Evolutionary conservation across 2,329 filamentous ascomycete genomes (phyloP), one percentile per base, ranked within the genome.

Genomic region (Bisporella sp.): DNA sequence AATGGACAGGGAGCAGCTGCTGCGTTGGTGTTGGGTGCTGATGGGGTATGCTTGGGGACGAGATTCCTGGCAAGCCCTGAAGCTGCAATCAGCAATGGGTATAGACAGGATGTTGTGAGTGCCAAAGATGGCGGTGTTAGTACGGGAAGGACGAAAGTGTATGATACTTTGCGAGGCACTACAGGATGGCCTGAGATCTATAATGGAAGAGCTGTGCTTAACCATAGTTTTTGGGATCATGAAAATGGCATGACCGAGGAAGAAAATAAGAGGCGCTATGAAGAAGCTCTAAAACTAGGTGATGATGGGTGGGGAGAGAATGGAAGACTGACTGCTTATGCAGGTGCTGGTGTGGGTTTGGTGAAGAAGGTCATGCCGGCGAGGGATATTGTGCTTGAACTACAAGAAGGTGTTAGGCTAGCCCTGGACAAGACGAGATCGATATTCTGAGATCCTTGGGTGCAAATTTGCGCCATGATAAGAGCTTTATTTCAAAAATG

Each of bases 311-410:
- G 77, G 75, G 79, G 78, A 29, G 63, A 55, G 6, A 37, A 73
- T 7, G 78, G 73, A 4, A 71, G 81, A 52, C 68, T 84, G 68
- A 81, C 78, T 4, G 78, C 78, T 7, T 85, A 83, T 70, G 80
- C 78, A 11, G 81, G 82, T 4, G 77, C 76, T 21, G 81, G 73
- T 0, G 75, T 85, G 11, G 82, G 82, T 0, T 66, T 85, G 53
- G 70, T 84, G 2, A 75, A 65, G 43, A 64, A 72, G 39, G 68
- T 78, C 1, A 70, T 71, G 56, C 61, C 68, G 12, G 80, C 78
- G 3, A 69, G 63, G 9, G 71, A 76, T 7, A 79, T 85, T 59
- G 72, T 80, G 3, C 63, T 64, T 43, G 72, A 76, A 45, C 55
- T 63, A 3, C 39, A 39, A 21, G n/a, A 13, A 7, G 40, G 2